Evolutionary conservation across 345 rosid genomes (phyloP).

Genomic region (Viola odorata): DNA sequence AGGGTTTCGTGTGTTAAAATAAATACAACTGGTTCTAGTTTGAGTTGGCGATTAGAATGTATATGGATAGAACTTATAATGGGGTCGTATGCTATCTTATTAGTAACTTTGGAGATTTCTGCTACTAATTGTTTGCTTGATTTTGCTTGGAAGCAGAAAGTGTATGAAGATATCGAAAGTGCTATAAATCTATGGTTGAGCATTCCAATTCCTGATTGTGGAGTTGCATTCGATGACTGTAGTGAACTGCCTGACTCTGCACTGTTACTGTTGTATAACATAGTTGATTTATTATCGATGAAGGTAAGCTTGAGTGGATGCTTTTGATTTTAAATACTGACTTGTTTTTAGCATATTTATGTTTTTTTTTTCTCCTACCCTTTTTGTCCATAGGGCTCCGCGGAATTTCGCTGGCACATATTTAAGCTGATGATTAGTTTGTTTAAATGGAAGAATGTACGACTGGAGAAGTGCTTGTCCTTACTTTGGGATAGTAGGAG

Average conservation of each 20-base stretch:
- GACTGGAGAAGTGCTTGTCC: conserved; percentile 49
- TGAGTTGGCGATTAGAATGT: too few species aligned
- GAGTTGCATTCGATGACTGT: conserved; percentile 26
- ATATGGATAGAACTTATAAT: too few species aligned
- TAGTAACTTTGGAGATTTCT: neutral
- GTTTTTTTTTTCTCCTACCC: conserved; percentile 15
- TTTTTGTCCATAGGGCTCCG: conserved; percentile 47
- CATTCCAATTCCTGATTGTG: conserved; percentile 27
- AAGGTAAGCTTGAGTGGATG: conserved; percentile 45
- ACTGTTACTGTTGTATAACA: conserved; percentile 49
- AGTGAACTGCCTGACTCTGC: conserved; percentile 34
- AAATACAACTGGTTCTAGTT: neutral
- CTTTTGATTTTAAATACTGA: conserved; percentile 7
- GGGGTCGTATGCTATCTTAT: too few species aligned
- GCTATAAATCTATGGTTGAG: conserved; percentile 60
- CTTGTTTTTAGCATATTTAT: conserved; percentile 5
- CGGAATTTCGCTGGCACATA: conserved; percentile 36
- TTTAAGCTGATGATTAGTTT: conserved; percentile 52
- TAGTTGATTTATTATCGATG: conserved; percentile 61
- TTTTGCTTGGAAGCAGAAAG: conserved; percentile 38
- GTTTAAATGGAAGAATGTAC: conserved; percentile 44
- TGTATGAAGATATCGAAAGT: conserved; percentile 50
- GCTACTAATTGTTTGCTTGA: conserved; percentile 15
- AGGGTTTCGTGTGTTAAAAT: neutral
- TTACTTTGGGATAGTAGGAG: conserved; percentile 77